Percentiles rank a stretch among this genome's conserved stretches.
Evolutionary conservation across 2,329 filamentous ascomycete genomes (phyloP).

Genomic region (Cordyceps pruinosa): DNA sequence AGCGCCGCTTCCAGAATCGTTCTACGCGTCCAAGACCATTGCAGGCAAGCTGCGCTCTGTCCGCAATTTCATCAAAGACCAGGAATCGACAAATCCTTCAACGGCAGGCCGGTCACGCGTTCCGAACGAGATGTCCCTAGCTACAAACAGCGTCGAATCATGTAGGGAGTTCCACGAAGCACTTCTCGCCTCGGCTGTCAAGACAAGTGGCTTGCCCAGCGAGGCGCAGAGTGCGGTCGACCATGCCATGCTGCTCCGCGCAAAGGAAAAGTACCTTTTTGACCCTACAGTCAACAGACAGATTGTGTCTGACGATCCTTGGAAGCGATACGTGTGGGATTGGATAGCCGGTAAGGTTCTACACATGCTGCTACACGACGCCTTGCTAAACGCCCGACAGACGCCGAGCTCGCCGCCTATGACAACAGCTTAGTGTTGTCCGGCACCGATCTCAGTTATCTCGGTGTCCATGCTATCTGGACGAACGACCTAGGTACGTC

Average conservation of each 20-base stretch:
- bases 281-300: slow-evolving; percentile 58
- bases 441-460: slow-evolving; percentile 64
- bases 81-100: slow-evolving; percentile 23
- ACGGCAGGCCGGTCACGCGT: slow-evolving; percentile 18
- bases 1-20: slow-evolving; percentile 33
- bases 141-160: slow-evolving; percentile 35
- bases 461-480: slow-evolving; percentile 70
- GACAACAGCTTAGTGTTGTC: slow-evolving; percentile 64
- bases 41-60: slow-evolving; percentile 44
- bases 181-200: slow-evolving; percentile 39
- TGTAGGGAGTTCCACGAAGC: slow-evolving; percentile 53
- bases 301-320: slow-evolving; percentile 64
- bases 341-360: slow-evolving; percentile 56
- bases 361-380: background rate
- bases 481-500: slow-evolving; percentile 56
- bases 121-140: slow-evolving; percentile 31
- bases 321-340: slow-evolving; percentile 73
- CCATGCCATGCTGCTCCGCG: slow-evolving; percentile 52
- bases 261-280: slow-evolving; percentile 56
- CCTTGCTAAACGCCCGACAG: slow-evolving; percentile 25
- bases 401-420: slow-evolving; percentile 56
- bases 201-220: slow-evolving; percentile 40
- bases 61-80: slow-evolving; percentile 30
- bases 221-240: slow-evolving; percentile 48
- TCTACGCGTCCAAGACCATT: slow-evolving; percentile 34